phyloP scores from a whole-genome alignment of 345 rosid genomes.

The Pelargonium nanum region DNA sequence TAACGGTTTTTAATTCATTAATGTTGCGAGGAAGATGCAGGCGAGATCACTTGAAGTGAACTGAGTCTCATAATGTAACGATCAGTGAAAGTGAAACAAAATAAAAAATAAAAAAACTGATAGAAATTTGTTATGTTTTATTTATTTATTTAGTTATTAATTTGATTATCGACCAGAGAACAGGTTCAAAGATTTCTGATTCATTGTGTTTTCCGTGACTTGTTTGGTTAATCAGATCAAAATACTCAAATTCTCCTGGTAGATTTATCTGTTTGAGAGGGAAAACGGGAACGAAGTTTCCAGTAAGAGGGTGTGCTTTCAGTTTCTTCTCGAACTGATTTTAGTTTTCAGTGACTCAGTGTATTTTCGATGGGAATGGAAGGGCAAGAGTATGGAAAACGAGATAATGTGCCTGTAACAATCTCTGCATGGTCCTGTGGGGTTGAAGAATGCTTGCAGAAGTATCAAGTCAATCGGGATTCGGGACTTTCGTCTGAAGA shows the following conservation, averaged over 20 bases:
- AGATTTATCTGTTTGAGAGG: background rate
- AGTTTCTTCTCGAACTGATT: too few relatives aligned
- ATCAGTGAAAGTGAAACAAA: background rate
- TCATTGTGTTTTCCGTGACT: background rate
- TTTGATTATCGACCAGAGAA: background rate
- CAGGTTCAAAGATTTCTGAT: background rate
- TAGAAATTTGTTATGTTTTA: too few relatives aligned
- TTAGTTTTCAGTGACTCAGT: background rate
- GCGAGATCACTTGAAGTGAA: background rate
- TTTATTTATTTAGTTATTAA: too few relatives aligned
- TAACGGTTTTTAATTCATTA: background rate
- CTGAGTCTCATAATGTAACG: background rate
- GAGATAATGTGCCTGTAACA: constrained; percentile 10
- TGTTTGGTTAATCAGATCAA: background rate
- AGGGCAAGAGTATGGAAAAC: constrained; percentile 35
- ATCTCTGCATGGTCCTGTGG: constrained; percentile 77
- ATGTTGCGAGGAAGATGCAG: background rate
- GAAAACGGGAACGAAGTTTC: too few relatives aligned
- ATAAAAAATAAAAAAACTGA: too few relatives aligned
- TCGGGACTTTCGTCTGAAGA: constrained; percentile 44
- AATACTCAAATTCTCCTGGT: background rate
- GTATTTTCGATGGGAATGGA: constrained; percentile 49
- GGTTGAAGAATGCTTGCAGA: constrained; percentile 43
- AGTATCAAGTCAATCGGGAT: constrained; percentile 34
- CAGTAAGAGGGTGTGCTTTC: too few relatives aligned